Conservation (phyloP, 1,284 basidiomycete genomes). For the Cerioporus squamosus region DNA sequence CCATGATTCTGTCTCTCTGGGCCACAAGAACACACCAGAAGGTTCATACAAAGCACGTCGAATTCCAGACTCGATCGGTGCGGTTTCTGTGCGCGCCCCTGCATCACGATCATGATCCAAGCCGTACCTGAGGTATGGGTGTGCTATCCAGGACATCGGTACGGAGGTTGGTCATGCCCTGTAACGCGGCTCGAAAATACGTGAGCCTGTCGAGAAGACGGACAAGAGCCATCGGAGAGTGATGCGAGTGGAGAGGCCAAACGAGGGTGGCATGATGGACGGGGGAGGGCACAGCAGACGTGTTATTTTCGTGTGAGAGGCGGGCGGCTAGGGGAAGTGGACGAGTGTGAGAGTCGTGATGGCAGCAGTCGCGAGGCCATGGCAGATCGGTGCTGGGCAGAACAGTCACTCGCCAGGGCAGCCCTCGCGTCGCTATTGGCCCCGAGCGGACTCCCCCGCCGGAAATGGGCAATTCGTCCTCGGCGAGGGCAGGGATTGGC, state of each 20-base stretch:
- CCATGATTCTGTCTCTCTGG: no score
- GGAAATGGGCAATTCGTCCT: background rate
- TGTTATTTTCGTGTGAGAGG: constrained; percentile 15
- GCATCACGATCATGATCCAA: constrained; percentile 15
- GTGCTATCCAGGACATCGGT: background rate
- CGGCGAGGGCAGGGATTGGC: constrained; percentile 20
- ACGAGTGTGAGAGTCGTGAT: constrained; percentile 23
- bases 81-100: background rate
- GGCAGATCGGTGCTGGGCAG: constrained; percentile 11
- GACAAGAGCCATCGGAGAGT: background rate
- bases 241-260: constrained; percentile 18
- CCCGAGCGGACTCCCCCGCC: no score
- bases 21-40: no score
- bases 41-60: background rate
- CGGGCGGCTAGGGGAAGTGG: background rate
- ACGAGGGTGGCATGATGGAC: constrained; percentile 17
- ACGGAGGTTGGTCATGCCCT: background rate
- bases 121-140: constrained; percentile 5
- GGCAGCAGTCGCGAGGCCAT: constrained; percentile 31
- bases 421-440: no score
- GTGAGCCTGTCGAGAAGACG: constrained; percentile 3
- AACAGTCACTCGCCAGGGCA: no score
- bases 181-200: background rate
- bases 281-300: background rate
- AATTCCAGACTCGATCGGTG: background rate